Evolutionary conservation across 164 flowering plant genomes (phyloP).

Genomic region (Tetrastigma voinierianum): DNA sequence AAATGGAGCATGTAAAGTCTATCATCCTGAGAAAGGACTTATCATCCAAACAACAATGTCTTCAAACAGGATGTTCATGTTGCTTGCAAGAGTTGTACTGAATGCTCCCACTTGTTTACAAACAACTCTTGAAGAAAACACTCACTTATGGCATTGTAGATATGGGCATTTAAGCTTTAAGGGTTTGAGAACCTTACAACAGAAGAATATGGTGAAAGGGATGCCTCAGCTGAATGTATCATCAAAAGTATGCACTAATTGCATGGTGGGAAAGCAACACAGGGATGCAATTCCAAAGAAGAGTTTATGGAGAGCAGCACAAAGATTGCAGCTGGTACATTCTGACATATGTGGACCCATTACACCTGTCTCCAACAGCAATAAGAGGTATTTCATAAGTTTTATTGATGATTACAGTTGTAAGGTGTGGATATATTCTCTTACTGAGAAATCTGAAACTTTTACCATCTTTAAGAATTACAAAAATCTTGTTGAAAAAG

Average conservation of each 20-base stretch:
- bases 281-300: slow-evolving; percentile 6
- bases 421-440: not conserved
- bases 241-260: not conserved
- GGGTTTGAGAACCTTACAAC: not conserved
- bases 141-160: slow-evolving; percentile 16
- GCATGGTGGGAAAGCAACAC: slow-evolving; percentile 10
- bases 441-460: not conserved
- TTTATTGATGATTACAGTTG: slow-evolving; percentile 5
- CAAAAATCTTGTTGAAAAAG: too few species aligned
- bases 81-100: too few species aligned
- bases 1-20: too few species aligned
- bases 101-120: too few species aligned
- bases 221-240: not conserved
- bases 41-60: too few species aligned
- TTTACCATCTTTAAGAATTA: too few species aligned
- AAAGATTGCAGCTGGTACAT: slow-evolving; percentile 9
- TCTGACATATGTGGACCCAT: slow-evolving; percentile 18
- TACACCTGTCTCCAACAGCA: not conserved
- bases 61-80: too few species aligned
- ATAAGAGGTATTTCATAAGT: not conserved
- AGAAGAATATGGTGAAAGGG: slow-evolving; percentile 12
- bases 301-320: slow-evolving; percentile 6
- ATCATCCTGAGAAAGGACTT: too few species aligned
- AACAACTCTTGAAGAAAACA: too few species aligned
- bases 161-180: slow-evolving; percentile 15